phyloP scores from a whole-genome alignment of 2,329 filamentous ascomycete species.

The Xylaria sp. region DNA sequence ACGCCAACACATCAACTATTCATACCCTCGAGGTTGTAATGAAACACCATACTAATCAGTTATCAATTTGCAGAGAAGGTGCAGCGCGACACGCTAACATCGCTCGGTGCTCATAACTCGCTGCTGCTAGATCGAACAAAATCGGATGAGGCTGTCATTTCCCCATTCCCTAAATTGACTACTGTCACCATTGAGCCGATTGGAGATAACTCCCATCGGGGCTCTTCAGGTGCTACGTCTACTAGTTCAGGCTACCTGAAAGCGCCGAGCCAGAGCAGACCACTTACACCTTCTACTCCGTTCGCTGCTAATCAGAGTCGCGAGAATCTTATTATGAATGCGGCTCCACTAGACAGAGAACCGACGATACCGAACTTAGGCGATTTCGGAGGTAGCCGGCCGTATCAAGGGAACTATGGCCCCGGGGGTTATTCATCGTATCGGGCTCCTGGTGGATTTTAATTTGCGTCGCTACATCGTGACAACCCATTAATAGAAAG shows the following conservation, averaged over 20 bases:
- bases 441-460: constrained; percentile 36
- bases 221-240: constrained; percentile 38
- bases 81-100: constrained; percentile 82
- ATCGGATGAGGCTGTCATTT: constrained; percentile 53
- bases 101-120: constrained; percentile 86
- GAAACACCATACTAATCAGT: constrained; percentile 23
- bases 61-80: constrained; percentile 71
- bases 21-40: constrained; percentile 14
- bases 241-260: constrained; percentile 30
- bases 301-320: constrained; percentile 49
- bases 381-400: constrained; percentile 29
- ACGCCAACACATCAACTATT: neutral
- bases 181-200: constrained; percentile 48
- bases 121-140: constrained; percentile 74
- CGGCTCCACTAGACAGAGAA: constrained; percentile 55
- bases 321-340: constrained; percentile 54
- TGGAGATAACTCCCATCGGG: constrained; percentile 37
- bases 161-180: constrained; percentile 57
- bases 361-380: constrained; percentile 51
- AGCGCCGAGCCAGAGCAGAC: constrained; percentile 47
- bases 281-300: constrained; percentile 53
- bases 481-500: neutral
- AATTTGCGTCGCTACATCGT: constrained; percentile 8
- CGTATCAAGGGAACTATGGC: constrained; percentile 39
- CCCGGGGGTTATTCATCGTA: constrained; percentile 38